A percentile compares a stretch with the other conserved stretches of the same genome.
Evolutionary conservation across 495 filamentous ascomycete species (phyloP).

Genomic region (Talaromyces borbonicus): DNA sequence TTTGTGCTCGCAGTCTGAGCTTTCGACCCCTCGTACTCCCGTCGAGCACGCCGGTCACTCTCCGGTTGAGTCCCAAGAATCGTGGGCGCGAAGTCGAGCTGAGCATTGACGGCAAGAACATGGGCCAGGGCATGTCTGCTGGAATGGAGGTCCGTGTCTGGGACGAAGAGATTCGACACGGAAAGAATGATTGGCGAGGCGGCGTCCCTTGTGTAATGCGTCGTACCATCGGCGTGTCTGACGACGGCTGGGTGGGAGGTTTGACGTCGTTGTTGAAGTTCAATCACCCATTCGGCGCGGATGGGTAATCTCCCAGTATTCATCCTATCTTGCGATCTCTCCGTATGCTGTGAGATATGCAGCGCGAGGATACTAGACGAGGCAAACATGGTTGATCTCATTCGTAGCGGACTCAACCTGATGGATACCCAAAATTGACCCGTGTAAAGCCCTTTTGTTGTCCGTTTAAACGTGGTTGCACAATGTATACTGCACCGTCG

Average conservation of each 20-base stretch:
- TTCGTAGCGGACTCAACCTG: too few species aligned
- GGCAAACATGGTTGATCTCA: too few species aligned
- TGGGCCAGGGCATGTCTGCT: slow-evolving; percentile 55
- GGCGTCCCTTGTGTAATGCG: slow-evolving; percentile 51
- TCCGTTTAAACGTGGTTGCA: too few species aligned
- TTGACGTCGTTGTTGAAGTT: slow-evolving; percentile 93
- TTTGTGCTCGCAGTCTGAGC: slow-evolving; percentile 83
- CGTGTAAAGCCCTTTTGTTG: too few species aligned
- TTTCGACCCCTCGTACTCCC: slow-evolving; percentile 89
- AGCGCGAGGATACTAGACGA: too few species aligned
- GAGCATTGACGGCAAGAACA: slow-evolving; percentile 75
- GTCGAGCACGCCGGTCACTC: slow-evolving; percentile 69
- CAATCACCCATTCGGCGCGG: slow-evolving; percentile 92
- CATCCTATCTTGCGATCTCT: too few species aligned
- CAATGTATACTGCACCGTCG: too few species aligned
- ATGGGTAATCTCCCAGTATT: too few species aligned
- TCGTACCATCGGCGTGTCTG: slow-evolving; percentile 37
- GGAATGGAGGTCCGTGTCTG: slow-evolving; percentile 85
- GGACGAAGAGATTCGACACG: slow-evolving; percentile 63
- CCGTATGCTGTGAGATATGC: too few species aligned
- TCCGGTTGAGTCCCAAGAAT: slow-evolving; percentile 74
- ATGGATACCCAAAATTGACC: too few species aligned
- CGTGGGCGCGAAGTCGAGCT: slow-evolving; percentile 77
- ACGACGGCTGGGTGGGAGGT: slow-evolving; percentile 94
- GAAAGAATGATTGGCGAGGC: slow-evolving; percentile 54